phyloP scores from a whole-genome alignment of 164 flowering plant genomes.

The Liquidambar formosana region DNA sequence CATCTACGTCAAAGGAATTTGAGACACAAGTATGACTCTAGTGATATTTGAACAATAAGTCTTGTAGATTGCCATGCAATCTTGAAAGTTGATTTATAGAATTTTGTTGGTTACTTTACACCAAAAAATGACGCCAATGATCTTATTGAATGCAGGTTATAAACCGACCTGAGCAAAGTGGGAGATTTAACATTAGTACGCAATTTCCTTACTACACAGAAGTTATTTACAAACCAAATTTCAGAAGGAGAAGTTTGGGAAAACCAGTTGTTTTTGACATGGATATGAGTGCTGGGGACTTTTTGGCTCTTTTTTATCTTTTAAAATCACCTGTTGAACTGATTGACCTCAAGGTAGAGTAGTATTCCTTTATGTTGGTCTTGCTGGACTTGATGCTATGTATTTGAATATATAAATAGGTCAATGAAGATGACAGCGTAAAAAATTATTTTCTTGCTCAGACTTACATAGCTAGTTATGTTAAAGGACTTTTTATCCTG shows the following conservation, averaged over 20 bases:
- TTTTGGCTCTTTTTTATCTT: conserved; percentile 80
- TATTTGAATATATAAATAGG: neutral
- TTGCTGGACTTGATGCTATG: neutral
- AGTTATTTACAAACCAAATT: conserved; percentile 59
- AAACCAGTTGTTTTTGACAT: conserved; percentile 83
- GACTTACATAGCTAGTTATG: no score
- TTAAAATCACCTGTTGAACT: conserved; percentile 83
- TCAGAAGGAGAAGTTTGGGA: conserved; percentile 45
- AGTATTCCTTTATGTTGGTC: neutral
- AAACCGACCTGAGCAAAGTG: conserved; percentile 54
- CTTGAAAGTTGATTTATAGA: no score
- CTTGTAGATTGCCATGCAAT: no score
- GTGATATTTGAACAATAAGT: no score
- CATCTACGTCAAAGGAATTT: no score
- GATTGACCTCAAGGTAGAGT: conserved; percentile 71
- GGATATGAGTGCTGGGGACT: conserved; percentile 99
- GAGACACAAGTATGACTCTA: no score
- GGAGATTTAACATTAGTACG: conserved; percentile 73
- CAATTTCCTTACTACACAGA: conserved; percentile 73
- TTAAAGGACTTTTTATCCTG: no score
- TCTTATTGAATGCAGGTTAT: conserved; percentile 51
- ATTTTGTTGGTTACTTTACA: no score
- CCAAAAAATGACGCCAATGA: no score
- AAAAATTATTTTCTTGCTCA: no score
- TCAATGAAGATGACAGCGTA: neutral